Evolutionary conservation across 2,329 filamentous ascomycete species (phyloP).

Genomic region (Rhynchosporium secalis): DNA sequence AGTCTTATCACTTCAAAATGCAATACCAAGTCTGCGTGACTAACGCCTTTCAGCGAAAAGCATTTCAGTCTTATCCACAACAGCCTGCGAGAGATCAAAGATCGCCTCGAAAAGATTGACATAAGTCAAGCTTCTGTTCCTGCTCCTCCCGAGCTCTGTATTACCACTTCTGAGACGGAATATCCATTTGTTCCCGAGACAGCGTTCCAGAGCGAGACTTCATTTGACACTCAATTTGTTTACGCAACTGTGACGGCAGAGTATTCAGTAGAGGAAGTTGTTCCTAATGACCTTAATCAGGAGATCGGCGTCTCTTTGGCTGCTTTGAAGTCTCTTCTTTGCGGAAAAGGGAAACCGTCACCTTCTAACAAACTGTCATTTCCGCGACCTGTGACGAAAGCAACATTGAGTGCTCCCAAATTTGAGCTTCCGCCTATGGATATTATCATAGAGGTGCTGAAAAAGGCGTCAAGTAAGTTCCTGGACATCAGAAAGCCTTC

Average conservation of each 20-base stretch:
- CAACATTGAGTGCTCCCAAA: not conserved
- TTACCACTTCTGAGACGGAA: slow-evolving; percentile 1
- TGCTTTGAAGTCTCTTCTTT: slow-evolving; percentile 21
- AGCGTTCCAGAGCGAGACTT: slow-evolving; percentile 23
- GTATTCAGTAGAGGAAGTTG: slow-evolving; percentile 16
- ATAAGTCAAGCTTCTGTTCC: not conserved
- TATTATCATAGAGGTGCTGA: slow-evolving; percentile 18
- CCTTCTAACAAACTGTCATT: slow-evolving; percentile 18
- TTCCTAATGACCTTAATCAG: slow-evolving; percentile 4
- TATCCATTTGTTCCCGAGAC: slow-evolving; percentile 10
- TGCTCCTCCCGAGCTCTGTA: not conserved
- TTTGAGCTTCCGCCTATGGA: slow-evolving; percentile 23
- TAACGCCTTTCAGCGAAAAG: slow-evolving; percentile 9
- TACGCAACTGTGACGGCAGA: slow-evolving; percentile 24
- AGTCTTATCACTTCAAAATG: not conserved
- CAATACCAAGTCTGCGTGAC: not conserved
- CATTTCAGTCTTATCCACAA: slow-evolving; percentile 22
- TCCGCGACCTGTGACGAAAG: slow-evolving; percentile 8
- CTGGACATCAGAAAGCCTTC: not conserved
- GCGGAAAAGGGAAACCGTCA: slow-evolving; percentile 12
- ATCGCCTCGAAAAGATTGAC: slow-evolving; percentile 14
- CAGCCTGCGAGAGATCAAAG: slow-evolving; percentile 21
- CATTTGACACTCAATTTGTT: slow-evolving; percentile 18
- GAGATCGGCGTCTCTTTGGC: slow-evolving; percentile 21
- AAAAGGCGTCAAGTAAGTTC: slow-evolving; percentile 13